Evolutionary conservation across 2,329 filamentous ascomycete species (phyloP).

Genomic region (Aspergillus nomiae): DNA sequence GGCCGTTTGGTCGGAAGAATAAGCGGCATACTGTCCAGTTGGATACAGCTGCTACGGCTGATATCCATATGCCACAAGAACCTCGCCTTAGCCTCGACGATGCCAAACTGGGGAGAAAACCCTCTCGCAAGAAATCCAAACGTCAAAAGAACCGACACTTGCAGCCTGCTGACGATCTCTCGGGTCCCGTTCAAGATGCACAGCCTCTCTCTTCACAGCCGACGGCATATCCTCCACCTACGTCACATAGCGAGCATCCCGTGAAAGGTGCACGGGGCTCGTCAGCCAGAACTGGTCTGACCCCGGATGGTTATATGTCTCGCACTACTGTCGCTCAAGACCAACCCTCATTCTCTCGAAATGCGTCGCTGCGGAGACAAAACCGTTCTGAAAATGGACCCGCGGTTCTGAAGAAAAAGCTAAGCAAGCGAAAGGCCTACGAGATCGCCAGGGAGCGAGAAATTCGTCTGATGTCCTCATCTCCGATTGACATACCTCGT

Average conservation of each 20-base stretch:
- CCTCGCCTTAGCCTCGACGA: conserved; percentile 27
- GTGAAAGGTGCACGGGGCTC: conserved; percentile 16
- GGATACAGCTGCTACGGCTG: conserved; percentile 53
- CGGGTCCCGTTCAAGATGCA: conserved; percentile 15
- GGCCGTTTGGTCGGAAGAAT: conserved; percentile 78
- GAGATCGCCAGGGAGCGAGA: conserved; percentile 82
- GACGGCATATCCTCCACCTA: conserved; percentile 22
- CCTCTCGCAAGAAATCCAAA: conserved; percentile 37
- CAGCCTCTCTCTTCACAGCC: conserved; percentile 15
- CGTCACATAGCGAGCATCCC: conserved; percentile 24
- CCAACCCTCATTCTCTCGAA: conserved; percentile 46
- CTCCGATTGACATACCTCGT: conserved; percentile 61
- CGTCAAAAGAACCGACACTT: conserved; percentile 35
- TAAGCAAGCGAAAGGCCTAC: conserved; percentile 74
- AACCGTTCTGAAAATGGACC: conserved; percentile 63
- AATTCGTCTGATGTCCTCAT: conserved; percentile 79
- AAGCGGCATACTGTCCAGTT: conserved; percentile 65
- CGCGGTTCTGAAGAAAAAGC: conserved; percentile 65
- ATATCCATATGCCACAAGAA: conserved; percentile 39
- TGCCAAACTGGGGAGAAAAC: conserved; percentile 30
- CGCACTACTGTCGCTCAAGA: conserved; percentile 40
- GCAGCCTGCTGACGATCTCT: conserved; percentile 27
- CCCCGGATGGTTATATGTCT: conserved; percentile 33
- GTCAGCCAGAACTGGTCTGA: conserved; percentile 11
- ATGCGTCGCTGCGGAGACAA: conserved; percentile 53